Evolutionary conservation across 768 basidiomycete species (phyloP), one percentile per base, ranked within the genome.

Genomic region (Lanmaoa pseudosensibilis): DNA sequence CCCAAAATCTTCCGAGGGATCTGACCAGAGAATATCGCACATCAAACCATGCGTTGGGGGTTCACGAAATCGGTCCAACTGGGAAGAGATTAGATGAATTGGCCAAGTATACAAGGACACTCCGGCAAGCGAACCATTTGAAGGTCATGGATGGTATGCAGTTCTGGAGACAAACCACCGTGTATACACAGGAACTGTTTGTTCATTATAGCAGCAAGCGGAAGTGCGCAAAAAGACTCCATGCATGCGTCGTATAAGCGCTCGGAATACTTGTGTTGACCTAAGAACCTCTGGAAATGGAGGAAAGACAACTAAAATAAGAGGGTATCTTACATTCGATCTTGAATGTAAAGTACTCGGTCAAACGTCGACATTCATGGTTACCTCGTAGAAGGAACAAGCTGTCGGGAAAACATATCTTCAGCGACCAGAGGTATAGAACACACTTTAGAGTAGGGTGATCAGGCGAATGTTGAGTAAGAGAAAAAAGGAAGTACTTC

Each of bases 171-270:
- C n/a, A 88, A 72, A 18, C 87, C 87, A 34, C 87, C 87, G 50
- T 89, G 87, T 50, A 88, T 86, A 68, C 87, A 89, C 57, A 89
- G 74, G 73, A 89, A 89, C 65, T 89, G 87, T 66, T 87, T 87
- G 75, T 88, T 88, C 87, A 89, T 88, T 65, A 89, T 77, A 27
- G 87, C 87, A 2, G 87, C 87, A 5, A 89, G 75, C 1, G 87
- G 87, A 4, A 89, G 78, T 6, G 83, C 78, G 65, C 86, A 88
- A 76, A 89, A 89, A 1, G 83, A 82, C 40, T 86, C 80, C 82
- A 87, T 86, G 77, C 84, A 85, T 10, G 85, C 87, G 50, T 89
- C 83, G 65, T 88, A 89, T 55, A 89, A 75, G n/a, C 77, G 78
- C 61, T 87, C 86, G 8, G 85, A 87, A 69, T 89, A 89, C 72